Percentiles rank a stretch among this genome's conserved stretches.
These are phyloP conservation scores for Mrakia frigida DNA, from an alignment of 768 basidiomycete genomes.

Conservation along the genomic window DNA sequence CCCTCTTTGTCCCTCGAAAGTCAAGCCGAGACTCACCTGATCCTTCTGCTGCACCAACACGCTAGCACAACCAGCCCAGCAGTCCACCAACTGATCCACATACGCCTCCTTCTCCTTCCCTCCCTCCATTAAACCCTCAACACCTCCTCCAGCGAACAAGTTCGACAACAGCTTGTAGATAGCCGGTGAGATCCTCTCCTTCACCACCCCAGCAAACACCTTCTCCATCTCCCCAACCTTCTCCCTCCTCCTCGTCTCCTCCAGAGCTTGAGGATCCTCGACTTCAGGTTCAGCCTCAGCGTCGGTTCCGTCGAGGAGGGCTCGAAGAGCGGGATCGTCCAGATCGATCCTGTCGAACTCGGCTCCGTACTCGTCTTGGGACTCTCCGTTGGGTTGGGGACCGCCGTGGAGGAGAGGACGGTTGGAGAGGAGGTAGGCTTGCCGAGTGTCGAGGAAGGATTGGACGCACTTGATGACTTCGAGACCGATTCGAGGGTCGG, in stretches of 20 bases:
- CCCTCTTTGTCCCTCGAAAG: neutral
- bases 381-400: slow-evolving; percentile 47
- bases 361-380: slow-evolving; percentile 53
- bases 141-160: slow-evolving; percentile 56
- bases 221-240: slow-evolving; percentile 15
- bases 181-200: slow-evolving; percentile 48
- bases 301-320: slow-evolving; percentile 59
- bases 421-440: slow-evolving; percentile 49
- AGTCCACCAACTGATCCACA: slow-evolving; percentile 59
- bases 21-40: slow-evolving; percentile 45
- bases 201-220: slow-evolving; percentile 18
- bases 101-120: slow-evolving; percentile 45
- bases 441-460: slow-evolving; percentile 59
- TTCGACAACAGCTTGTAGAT: slow-evolving; percentile 56
- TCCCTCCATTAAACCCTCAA: slow-evolving; percentile 52
- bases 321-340: slow-evolving; percentile 30
- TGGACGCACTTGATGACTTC: slow-evolving; percentile 59
- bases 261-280: neutral
- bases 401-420: slow-evolving; percentile 38
- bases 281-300: slow-evolving; percentile 24
- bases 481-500: slow-evolving; percentile 52
- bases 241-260: neutral
- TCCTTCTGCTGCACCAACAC: slow-evolving; percentile 55
- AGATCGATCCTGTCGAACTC: slow-evolving; percentile 57
- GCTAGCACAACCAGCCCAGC: slow-evolving; percentile 67